Base-by-base conservation (phyloP, 139 green algal genomes). In the Auxenochlorella pyrenoidosa region DNA sequence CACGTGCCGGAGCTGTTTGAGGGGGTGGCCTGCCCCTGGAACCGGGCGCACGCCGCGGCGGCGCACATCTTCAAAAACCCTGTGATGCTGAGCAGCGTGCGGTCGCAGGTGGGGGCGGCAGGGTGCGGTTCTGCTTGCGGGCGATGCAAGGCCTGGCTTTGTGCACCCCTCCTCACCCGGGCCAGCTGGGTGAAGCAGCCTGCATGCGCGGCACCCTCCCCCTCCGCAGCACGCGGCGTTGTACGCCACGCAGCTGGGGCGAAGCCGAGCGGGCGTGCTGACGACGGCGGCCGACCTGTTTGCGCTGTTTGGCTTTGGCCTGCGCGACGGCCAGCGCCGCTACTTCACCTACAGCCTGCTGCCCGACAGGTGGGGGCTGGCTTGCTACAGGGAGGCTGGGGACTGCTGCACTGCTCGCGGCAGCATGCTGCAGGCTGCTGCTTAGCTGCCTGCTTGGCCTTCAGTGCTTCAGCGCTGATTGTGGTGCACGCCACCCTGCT, bases 271-370 rank as follows among this genome's bases (percentile, higher is more conserved):
- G 22, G 82, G 82, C 19, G 82, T 86, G 66, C 82, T 86, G 82
- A 1, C 68, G 2, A 24, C 63, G 19, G 40, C 43, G 5, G n/a
- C 68, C 43, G 82, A 70, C 71, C 73, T 91, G 30, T 90, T 87
- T 34, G 79, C 68, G 40, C 84, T 89, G 2, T 84, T 91, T 63
- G 83, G 83, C 40, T 36, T 5, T 36, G 88, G 88, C 19, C 5
- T 73, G 40, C 81, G 88, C 26, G 80, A 32, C 19, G 84, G 84
- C 6, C 70, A 90, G 72, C 73, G 78, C 10, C 84, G 88, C 38
- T 91, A 90, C 59, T 91, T 90, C 84, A 91, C 88, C 0, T 86
- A 86, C 30, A 47, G 41, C 63, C 32, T 77, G 65, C 63, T 68
- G 81, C 81, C 65, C 18, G 79, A 84, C 79, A 84, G 66, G 66